Evolutionary conservation across 768 basidiomycete genomes (phyloP).

Genomic region (Termitomyces sp.): DNA sequence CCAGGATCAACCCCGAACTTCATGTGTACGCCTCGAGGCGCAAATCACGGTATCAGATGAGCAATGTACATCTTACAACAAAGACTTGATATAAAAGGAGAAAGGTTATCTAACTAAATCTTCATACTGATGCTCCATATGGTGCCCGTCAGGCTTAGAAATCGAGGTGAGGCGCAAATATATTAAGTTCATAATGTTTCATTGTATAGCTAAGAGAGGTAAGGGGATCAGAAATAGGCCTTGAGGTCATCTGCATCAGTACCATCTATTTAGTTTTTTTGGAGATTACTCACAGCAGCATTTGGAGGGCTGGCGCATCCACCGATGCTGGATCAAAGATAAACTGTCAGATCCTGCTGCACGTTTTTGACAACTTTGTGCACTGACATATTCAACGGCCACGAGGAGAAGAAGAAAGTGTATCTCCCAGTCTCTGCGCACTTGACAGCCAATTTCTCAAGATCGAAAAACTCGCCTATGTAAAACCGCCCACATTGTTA

Average conservation of each 20-base stretch:
- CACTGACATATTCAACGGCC: slow-evolving; percentile 68
- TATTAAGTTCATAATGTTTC: background rate
- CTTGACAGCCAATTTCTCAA: slow-evolving; percentile 54
- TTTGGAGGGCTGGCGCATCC: slow-evolving; percentile 71
- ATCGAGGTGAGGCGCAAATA: slow-evolving; percentile 1
- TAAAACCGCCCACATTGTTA: background rate
- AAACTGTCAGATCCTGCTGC: background rate
- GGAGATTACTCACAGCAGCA: slow-evolving; percentile 49
- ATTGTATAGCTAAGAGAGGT: background rate
- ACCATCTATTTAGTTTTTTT: background rate
- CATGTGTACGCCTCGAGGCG: slow-evolving; percentile 7
- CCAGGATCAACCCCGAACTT: slow-evolving; percentile 5
- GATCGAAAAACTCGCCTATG: slow-evolving; percentile 67
- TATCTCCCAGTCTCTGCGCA: slow-evolving; percentile 59
- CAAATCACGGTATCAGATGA: slow-evolving; percentile 8
- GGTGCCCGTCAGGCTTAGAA: background rate
- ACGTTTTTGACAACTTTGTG: background rate
- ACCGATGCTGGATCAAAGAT: slow-evolving; percentile 41
- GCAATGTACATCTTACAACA: background rate
- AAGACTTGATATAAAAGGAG: background rate
- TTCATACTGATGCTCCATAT: background rate
- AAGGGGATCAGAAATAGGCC: slow-evolving; percentile 25
- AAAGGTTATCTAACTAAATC: background rate
- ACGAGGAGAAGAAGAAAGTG: slow-evolving; percentile 75
- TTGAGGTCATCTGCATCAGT: slow-evolving; percentile 3